These are phyloP conservation scores for Aspergillus diversus DNA, from an alignment of 495 filamentous ascomycete genomes.

Conservation along the genomic window DNA sequence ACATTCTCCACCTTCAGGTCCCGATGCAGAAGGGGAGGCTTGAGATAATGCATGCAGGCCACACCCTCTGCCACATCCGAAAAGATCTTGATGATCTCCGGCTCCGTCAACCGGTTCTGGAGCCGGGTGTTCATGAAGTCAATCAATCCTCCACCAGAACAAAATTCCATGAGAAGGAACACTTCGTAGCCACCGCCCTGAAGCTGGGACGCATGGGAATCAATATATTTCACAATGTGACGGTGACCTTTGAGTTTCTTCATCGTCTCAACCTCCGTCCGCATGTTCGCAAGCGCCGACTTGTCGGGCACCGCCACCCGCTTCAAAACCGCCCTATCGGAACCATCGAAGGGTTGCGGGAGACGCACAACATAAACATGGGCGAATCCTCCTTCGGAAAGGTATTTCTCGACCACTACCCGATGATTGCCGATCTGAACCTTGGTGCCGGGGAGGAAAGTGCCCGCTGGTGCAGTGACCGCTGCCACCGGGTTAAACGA, in stretches of 20 bases:
- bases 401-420: slow-evolving; percentile 96
- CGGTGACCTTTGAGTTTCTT: slow-evolving; percentile 96
- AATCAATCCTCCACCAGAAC: slow-evolving; percentile 83
- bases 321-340: slow-evolving; percentile 88
- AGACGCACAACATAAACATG: slow-evolving; percentile 96
- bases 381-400: slow-evolving; percentile 97
- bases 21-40: slow-evolving; percentile 88
- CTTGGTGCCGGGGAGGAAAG: slow-evolving; percentile 91
- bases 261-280: slow-evolving; percentile 99
- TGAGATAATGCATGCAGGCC: slow-evolving; percentile 98
- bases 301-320: slow-evolving; percentile 97
- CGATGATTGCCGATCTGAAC: slow-evolving; percentile 92
- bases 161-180: slow-evolving; percentile 97
- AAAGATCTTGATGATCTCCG: slow-evolving; percentile 96
- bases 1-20: slow-evolving; percentile 99
- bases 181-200: slow-evolving; percentile 95
- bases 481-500: slow-evolving; percentile 45
- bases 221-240: slow-evolving; percentile 96
- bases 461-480: slow-evolving; percentile 73
- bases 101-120: slow-evolving; percentile 95
- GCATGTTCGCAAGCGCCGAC: slow-evolving; percentile 90
- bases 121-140: slow-evolving; percentile 99
- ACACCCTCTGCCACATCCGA: slow-evolving; percentile 94
- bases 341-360: slow-evolving; percentile 74
- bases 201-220: slow-evolving; percentile 94